A percentile compares a stretch with the other conserved stretches of the same genome.
phyloP scores from a whole-genome alignment of 176 grass and related monocot genomes.

The Carex parvula region DNA sequence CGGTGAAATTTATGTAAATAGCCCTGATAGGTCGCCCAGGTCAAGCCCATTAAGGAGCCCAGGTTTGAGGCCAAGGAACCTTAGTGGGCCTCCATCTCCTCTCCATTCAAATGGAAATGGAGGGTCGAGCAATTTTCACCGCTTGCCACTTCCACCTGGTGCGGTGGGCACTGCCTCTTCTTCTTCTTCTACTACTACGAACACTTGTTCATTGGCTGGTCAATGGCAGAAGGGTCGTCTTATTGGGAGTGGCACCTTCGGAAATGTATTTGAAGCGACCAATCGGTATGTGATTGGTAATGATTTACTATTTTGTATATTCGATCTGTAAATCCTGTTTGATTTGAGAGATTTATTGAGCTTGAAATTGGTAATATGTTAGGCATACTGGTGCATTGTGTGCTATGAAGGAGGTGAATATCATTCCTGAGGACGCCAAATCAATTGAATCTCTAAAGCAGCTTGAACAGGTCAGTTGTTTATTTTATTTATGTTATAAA shows the following conservation, averaged over 20 bases:
- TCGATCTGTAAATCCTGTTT: slow-evolving; percentile 18
- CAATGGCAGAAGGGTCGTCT: slow-evolving; percentile 88
- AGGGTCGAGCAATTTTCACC: slow-evolving; percentile 52
- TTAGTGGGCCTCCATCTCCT: slow-evolving; percentile 77
- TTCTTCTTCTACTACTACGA: slow-evolving; percentile 35
- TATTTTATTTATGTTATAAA: not conserved
- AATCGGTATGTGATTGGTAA: slow-evolving; percentile 55
- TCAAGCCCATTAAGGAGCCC: slow-evolving; percentile 45
- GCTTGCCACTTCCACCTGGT: slow-evolving; percentile 73
- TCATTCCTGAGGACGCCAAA: slow-evolving; percentile 94
- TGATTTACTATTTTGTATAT: slow-evolving; percentile 15
- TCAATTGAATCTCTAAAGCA: slow-evolving; percentile 80
- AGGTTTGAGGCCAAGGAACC: slow-evolving; percentile 45
- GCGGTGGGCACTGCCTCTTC: slow-evolving; percentile 31
- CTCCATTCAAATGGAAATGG: slow-evolving; percentile 51
- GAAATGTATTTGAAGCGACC: slow-evolving; percentile 88
- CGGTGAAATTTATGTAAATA: slow-evolving; percentile 50
- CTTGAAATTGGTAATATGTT: slow-evolving; percentile 31
- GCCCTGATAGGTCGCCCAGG: slow-evolving; percentile 46
- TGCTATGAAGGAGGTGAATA: slow-evolving; percentile 99
- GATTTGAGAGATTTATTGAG: slow-evolving; percentile 8
- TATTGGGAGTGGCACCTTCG: slow-evolving; percentile 93
- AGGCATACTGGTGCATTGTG: slow-evolving; percentile 93
- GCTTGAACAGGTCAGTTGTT: slow-evolving; percentile 64
- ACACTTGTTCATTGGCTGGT: slow-evolving; percentile 42